Evolutionary conservation across 164 flowering plant genomes (phyloP).

Genomic region (Vitis vinifera): ASM3070453v1 NC_081813.1:1242001-1242500

Average conservation of each 20-base stretch:
- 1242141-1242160: no score
- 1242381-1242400: slow-evolving; percentile 11
- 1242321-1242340: slow-evolving; percentile 44
- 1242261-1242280: slow-evolving; percentile 34
- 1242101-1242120: no score
- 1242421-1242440: slow-evolving; percentile 13
- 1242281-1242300: slow-evolving; percentile 47
- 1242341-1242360: slow-evolving; percentile 78
- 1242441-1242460: slow-evolving; percentile 17
- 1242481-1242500: slow-evolving; percentile 60
- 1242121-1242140: no score
- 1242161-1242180: no score
- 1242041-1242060: no score
- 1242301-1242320: slow-evolving; percentile 70
- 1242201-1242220: slow-evolving; percentile 15
- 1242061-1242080: no score
- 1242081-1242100: no score
- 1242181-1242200: not conserved
- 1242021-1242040: not conserved
- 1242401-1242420: slow-evolving; percentile 8
- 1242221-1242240: slow-evolving; percentile 28
- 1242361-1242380: slow-evolving; percentile 21
- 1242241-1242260: slow-evolving; percentile 25
- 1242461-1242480: slow-evolving; percentile 26
- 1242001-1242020: slow-evolving; percentile 29